Conservation (phyloP, 371 early-diverging fungal species). For the Mucor circinelloides region DNA sequence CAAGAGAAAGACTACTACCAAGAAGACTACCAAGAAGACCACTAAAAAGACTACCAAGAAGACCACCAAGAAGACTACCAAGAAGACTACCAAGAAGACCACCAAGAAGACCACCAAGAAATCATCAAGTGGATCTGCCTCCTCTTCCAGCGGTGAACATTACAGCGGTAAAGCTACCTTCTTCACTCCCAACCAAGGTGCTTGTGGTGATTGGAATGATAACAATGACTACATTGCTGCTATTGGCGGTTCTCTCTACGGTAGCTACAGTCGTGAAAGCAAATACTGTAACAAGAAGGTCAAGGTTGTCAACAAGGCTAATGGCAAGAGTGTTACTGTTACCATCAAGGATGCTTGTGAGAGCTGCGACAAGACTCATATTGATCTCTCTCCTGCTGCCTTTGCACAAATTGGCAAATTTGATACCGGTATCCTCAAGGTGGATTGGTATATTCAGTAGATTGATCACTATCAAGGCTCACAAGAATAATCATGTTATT, state of each 20-base stretch:
- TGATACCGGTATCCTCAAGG: slow-evolving; percentile 34
- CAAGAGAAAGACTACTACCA: slow-evolving; percentile 17
- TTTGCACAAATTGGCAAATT: slow-evolving; percentile 34
- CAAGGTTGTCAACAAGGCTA: slow-evolving; percentile 30
- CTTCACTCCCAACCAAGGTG: slow-evolving; percentile 42
- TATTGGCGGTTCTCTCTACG: slow-evolving; percentile 33
- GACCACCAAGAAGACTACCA: slow-evolving; percentile 17
- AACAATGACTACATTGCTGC: slow-evolving; percentile 37
- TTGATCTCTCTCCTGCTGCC: slow-evolving; percentile 44
- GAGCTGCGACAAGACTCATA: slow-evolving; percentile 27
- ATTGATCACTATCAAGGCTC: neutral
- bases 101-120: slow-evolving; percentile 18
- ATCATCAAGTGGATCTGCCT: slow-evolving; percentile 12
- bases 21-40: slow-evolving; percentile 20
- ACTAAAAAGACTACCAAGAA: slow-evolving; percentile 14
- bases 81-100: slow-evolving; percentile 22
- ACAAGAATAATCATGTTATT: neutral
- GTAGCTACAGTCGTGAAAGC: slow-evolving; percentile 35
- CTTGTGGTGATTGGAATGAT: slow-evolving; percentile 42
- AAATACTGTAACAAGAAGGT: slow-evolving; percentile 36
- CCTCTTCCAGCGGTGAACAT: neutral
- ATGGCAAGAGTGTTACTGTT: slow-evolving; percentile 37
- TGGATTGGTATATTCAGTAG: slow-evolving; percentile 33
- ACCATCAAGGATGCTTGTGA: slow-evolving; percentile 41
- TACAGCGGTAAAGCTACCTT: slow-evolving; percentile 36